Percentiles rank a stretch among this genome's conserved stretches.
These are phyloP conservation scores for Spergularia bocconei DNA, from an alignment of 148 eudicot species.

Conservation along the genomic window DNA sequence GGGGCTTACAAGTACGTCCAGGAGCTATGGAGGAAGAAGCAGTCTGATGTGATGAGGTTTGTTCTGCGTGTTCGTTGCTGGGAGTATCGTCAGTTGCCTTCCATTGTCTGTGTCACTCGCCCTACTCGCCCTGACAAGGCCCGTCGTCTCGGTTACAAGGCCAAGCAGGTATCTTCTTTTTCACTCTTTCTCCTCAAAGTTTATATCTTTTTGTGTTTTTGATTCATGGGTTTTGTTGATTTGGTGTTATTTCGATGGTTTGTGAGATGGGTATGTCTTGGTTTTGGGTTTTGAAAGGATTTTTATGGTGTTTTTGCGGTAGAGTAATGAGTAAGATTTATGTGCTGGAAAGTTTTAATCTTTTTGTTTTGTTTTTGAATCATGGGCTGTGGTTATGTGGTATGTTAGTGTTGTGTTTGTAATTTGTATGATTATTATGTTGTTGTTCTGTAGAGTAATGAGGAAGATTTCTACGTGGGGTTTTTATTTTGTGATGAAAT, in stretches of 20 bases:
- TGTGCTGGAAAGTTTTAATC: too few relatives aligned
- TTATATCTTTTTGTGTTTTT: background rate
- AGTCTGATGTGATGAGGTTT: constrained; percentile 55
- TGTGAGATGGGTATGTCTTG: background rate
- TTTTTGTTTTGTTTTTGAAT: too few relatives aligned
- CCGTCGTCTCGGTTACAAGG: constrained; percentile 59
- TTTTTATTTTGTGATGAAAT: too few relatives aligned
- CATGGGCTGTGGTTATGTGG: too few relatives aligned
- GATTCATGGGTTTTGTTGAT: background rate
- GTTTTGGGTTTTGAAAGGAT: too few relatives aligned
- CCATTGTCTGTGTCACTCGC: constrained; percentile 48
- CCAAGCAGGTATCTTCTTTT: constrained; percentile 39
- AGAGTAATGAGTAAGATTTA: too few relatives aligned
- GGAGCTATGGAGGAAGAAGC: constrained; percentile 58
- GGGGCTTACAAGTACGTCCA: constrained; percentile 48
- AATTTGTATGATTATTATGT: too few relatives aligned
- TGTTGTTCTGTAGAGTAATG: too few relatives aligned
- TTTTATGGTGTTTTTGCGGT: too few relatives aligned
- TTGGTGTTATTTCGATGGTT: background rate
- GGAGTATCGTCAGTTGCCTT: constrained; percentile 55
- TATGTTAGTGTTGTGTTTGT: too few relatives aligned
- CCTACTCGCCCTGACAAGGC: constrained; percentile 62
- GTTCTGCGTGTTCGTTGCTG: constrained; percentile 48
- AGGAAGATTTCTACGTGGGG: too few relatives aligned
- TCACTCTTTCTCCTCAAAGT: background rate